Base-by-base conservation (phyloP, 129 eudicot genomes). In the Flaveria sonorensis region DNA sequence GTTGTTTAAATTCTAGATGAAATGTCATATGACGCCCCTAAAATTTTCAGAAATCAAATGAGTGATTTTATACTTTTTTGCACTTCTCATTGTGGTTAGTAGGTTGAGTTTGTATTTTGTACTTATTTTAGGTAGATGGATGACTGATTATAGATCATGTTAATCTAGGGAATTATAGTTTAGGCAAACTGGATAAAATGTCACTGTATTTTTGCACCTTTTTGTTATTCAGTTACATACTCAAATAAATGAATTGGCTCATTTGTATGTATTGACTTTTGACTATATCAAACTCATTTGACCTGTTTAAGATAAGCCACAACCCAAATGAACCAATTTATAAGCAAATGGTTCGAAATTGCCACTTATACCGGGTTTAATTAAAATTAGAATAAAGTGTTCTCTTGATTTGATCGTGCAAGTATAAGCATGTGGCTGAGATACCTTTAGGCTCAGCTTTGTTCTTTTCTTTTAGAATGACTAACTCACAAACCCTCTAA, bases 181-280 rank as follows among this genome's bases (percentile, higher is more conserved):
- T 18, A 16, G 23, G 21, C 61, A 55, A 57, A 57, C 64, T 10
- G 10, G 6, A 57, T 19, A 14, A 8, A 55, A 55, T 55, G 62
- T 16, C 26, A 55, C 24, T 10, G 3, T 55, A 2, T 55, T 19
- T 7, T 55, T 55, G 62, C 36, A 59, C 30, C 10, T 57, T 59
- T 14, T 23, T n/a, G n/a, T 21, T 36, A 36, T 32, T 10, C 30
- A 57, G 15, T 57, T 26, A 24, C 66, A 23, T 60, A 60, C 18
- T 60, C 65, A 51, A 51, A 51, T 51, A 51, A 51, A 51, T 51
- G 66, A 59, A 23, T 59, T 23, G 66, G 66, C 23, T 59, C 66
- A 12, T 24, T 1, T 57, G 14, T 57, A 20, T 21, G 1, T 16
- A 12, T 60, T 2, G 36, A 59, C 36, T 59, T 6, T 9, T 4